These are phyloP conservation scores for Sporisorium reilianum DNA, from an alignment of 1,284 basidiomycete species.

Conservation along the genomic window DNA sequence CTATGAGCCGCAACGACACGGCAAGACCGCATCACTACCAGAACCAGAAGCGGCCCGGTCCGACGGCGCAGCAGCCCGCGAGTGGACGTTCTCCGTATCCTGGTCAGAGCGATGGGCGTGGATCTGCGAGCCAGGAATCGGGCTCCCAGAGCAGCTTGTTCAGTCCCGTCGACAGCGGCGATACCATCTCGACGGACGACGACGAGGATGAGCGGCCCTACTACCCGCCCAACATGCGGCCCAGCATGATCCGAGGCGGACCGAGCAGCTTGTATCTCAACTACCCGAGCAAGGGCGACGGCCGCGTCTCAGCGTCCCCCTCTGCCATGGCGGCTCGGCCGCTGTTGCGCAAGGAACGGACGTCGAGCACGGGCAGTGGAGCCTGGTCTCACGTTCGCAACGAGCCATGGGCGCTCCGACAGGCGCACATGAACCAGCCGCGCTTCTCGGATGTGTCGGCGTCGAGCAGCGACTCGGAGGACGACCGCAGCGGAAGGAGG, in stretches of 20 bases:
- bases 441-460: constrained; percentile 48
- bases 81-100: constrained; percentile 32
- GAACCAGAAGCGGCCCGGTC: constrained; percentile 42
- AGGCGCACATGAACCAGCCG: constrained; percentile 40
- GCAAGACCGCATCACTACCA: constrained; percentile 51
- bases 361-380: constrained; percentile 33
- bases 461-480: constrained; percentile 46
- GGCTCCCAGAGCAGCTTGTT: constrained; percentile 52
- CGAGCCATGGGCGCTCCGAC: constrained; percentile 48
- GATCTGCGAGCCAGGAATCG: constrained; percentile 40
- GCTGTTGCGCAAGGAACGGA: constrained; percentile 32
- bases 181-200: constrained; percentile 56
- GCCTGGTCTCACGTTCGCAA: constrained; percentile 46
- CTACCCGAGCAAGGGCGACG: constrained; percentile 30
- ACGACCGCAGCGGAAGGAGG: constrained; percentile 30
- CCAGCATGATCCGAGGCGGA: constrained; percentile 52
- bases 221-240: constrained; percentile 48
- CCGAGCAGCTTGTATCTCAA: constrained; percentile 53
- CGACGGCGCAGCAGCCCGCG: constrained; percentile 32
- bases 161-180: constrained; percentile 52
- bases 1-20: constrained; percentile 50
- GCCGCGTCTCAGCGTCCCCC: constrained; percentile 27
- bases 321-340: constrained; percentile 20
- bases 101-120: constrained; percentile 27
- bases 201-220: constrained; percentile 59